Evolutionary conservation across 345 rosid species (phyloP).

Genomic region (Populus nigra): DNA sequence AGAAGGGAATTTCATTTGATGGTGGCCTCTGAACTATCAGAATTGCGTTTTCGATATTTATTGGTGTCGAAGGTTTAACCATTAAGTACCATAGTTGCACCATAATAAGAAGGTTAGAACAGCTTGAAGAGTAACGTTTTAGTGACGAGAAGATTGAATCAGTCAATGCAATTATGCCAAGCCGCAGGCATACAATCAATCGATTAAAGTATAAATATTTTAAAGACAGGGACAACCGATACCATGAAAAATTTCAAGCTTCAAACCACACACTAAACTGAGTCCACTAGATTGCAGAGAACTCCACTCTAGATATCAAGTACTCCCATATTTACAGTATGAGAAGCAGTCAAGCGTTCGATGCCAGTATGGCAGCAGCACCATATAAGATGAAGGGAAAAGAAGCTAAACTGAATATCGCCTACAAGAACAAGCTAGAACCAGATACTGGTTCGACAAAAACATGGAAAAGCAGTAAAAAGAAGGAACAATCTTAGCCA

Average conservation of each 20-base stretch:
- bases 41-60: not conserved
- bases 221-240: constrained; percentile 12
- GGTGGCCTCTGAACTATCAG: not conserved
- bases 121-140: not conserved
- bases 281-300: constrained; percentile 37
- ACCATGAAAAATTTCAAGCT: not conserved
- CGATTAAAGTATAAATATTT: not conserved
- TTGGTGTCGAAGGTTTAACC: too few species aligned
- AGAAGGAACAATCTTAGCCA: constrained; percentile 26
- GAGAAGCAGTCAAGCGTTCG: constrained; percentile 44
- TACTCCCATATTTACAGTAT: constrained; percentile 64
- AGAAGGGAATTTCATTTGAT: too few species aligned
- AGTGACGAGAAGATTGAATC: not conserved
- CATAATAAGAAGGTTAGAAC: not conserved
- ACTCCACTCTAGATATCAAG: constrained; percentile 43
- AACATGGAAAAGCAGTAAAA: constrained; percentile 21
- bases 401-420: constrained; percentile 28
- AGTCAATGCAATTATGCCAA: constrained; percentile 3
- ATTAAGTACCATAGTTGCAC: not conserved
- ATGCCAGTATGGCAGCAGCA: constrained; percentile 31
- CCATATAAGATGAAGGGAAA: constrained; percentile 11
- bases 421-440: constrained; percentile 31
- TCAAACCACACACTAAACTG: constrained; percentile 25
- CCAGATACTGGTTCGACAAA: constrained; percentile 17
- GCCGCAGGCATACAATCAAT: constrained; percentile 7